These are phyloP conservation scores for Scheffersomyces lignosus DNA, from an alignment of 805 yeast species.

Conservation along the genomic window DNA sequence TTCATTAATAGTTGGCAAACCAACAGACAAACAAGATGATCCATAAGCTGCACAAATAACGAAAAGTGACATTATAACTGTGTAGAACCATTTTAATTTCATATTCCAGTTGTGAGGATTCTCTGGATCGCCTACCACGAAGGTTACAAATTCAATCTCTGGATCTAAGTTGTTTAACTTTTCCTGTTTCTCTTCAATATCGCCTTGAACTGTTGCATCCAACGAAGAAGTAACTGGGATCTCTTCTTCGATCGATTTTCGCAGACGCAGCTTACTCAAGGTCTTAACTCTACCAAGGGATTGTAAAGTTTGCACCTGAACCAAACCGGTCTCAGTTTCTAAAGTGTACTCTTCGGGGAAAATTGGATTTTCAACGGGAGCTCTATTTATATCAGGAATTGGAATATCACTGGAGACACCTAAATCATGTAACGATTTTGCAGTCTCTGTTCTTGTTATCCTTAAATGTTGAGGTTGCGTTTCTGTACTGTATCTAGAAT, in stretches of 20 bases:
- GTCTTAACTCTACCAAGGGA: conserved; percentile 56
- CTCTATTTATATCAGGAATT: conserved; percentile 47
- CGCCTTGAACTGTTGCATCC: conserved; percentile 9
- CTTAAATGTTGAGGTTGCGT: conserved; percentile 20
- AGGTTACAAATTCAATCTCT: conserved; percentile 83
- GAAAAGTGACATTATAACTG: conserved; percentile 63
- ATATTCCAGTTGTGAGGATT: conserved; percentile 87
- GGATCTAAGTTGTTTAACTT: conserved; percentile 47
- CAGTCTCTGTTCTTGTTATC: conserved; percentile 68
- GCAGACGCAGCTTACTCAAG: conserved; percentile 4
- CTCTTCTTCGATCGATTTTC: conserved; percentile 11
- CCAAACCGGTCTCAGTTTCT: conserved; percentile 87
- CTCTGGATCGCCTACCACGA: conserved; percentile 74
- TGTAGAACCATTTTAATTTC: conserved; percentile 59
- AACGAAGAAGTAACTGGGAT: conserved; percentile 22
- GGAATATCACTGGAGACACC: conserved; percentile 62
- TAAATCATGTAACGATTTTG: conserved; percentile 59
- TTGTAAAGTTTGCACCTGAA: conserved; percentile 72
- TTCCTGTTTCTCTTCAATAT: conserved; percentile 21
- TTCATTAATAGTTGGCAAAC: conserved; percentile 65
- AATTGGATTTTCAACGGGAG: conserved; percentile 59
- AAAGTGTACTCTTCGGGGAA: conserved; percentile 92
- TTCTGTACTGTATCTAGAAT: conserved; percentile 8
- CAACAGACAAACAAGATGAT: conserved; percentile 88
- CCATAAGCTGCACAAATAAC: conserved; percentile 94